Evolutionary conservation across 768 basidiomycete genomes (phyloP).

Genomic region (Erythrobasidium yunnanense): DNA sequence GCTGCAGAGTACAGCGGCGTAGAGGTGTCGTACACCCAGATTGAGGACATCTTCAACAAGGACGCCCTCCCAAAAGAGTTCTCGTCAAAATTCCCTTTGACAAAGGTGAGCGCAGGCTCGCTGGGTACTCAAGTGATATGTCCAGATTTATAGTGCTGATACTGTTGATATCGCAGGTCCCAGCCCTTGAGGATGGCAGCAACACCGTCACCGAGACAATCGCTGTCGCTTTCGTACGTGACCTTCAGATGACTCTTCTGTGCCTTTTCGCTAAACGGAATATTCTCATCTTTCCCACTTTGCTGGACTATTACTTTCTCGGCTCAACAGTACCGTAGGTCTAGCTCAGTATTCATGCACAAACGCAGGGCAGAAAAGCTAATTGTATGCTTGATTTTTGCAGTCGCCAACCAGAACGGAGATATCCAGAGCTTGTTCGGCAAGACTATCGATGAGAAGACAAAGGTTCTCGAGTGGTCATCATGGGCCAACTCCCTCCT

Average conservation of each 20-base stretch:
- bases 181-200: conserved; percentile 70
- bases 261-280: neutral
- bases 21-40: conserved; percentile 32
- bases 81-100: conserved; percentile 50
- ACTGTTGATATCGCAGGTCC: conserved; percentile 51
- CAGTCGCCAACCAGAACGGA: conserved; percentile 20
- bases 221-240: conserved; percentile 65
- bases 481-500: conserved; percentile 64
- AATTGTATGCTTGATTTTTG: neutral
- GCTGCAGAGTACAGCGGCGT: conserved; percentile 36
- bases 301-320: neutral
- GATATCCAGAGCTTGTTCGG: conserved; percentile 70
- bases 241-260: too few species aligned
- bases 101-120: conserved; percentile 32
- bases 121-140: neutral
- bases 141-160: neutral
- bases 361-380: neutral
- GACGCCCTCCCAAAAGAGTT: conserved; percentile 22
- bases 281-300: neutral
- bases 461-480: conserved; percentile 74
- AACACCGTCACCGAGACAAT: conserved; percentile 64
- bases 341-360: conserved; percentile 41
- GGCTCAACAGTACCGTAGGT: conserved; percentile 48
- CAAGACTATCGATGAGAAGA: conserved; percentile 53
- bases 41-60: conserved; percentile 32